These are phyloP conservation scores for Rhinocladiella similis DNA, from an alignment of 2,329 filamentous ascomycete species.

Conservation along the genomic window DNA sequence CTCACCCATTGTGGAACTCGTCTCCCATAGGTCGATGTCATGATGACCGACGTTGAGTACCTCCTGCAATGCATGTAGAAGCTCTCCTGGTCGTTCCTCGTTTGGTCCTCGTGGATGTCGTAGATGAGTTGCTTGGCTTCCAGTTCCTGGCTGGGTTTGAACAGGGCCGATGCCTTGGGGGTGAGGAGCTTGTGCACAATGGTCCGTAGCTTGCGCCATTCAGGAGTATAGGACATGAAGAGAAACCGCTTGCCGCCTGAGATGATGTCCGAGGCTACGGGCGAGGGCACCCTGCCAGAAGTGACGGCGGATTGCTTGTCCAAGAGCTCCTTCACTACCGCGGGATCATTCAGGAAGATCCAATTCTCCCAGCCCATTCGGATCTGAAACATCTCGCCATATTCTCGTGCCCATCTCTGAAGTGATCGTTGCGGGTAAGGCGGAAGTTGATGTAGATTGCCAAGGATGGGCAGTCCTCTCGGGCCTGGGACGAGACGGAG, in stretches of 20 bases:
- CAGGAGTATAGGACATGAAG: constrained; percentile 42
- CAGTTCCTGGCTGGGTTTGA: constrained; percentile 47
- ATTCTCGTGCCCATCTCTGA: constrained; percentile 47
- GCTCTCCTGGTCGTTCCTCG: neutral
- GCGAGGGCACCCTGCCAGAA: constrained; percentile 32
- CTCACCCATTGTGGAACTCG: constrained; percentile 3
- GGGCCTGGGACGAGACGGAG: neutral
- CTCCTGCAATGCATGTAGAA: constrained; percentile 16
- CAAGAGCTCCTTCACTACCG: constrained; percentile 47
- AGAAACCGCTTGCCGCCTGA: constrained; percentile 43
- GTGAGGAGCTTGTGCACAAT: constrained; percentile 43
- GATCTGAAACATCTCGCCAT: constrained; percentile 49
- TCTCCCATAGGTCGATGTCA: constrained; percentile 17
- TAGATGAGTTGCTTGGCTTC: constrained; percentile 47
- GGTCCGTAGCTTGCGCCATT: constrained; percentile 43
- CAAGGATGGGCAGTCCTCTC: neutral
- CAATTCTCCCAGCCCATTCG: constrained; percentile 48
- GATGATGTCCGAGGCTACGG: constrained; percentile 42
- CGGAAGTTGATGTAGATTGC: neutral
- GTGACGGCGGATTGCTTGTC: constrained; percentile 35
- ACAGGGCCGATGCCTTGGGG: constrained; percentile 38
- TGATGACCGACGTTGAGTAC: constrained; percentile 15
- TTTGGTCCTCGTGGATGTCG: constrained; percentile 33
- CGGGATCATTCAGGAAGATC: constrained; percentile 47
- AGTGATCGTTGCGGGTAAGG: neutral